Percentiles rank a stretch among this genome's conserved stretches.
Evolutionary conservation across 129 eudicot species (phyloP).

Genomic region (Tanacetum coccineum): DNA sequence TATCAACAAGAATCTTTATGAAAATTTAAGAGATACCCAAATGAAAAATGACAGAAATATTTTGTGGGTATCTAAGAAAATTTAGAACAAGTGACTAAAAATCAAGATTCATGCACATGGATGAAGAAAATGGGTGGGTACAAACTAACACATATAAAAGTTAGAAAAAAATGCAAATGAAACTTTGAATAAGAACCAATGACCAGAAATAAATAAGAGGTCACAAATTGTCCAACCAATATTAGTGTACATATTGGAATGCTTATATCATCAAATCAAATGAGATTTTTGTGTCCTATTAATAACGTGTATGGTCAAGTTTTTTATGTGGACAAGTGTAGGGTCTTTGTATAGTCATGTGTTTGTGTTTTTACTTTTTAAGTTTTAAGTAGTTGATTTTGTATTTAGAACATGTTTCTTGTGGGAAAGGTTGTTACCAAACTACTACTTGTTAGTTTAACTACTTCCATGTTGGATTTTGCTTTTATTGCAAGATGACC

Average conservation of each 20-base stretch:
- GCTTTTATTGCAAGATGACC: conserved; percentile 1
- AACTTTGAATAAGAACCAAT: conserved; percentile 22
- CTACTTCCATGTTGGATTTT: background rate
- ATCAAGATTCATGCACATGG: conserved; percentile 42
- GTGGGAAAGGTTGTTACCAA: conserved; percentile 28
- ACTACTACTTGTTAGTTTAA: conserved; percentile 4
- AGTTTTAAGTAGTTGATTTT: background rate
- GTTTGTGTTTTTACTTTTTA: conserved; percentile 4
- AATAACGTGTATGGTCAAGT: conserved; percentile 29
- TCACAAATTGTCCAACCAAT: conserved; percentile 37
- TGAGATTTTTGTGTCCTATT: conserved; percentile 3
- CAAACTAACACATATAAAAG: conserved; percentile 16
- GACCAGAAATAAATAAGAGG: conserved; percentile 60
- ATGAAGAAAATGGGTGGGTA: conserved; percentile 40
- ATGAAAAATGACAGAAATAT: conserved; percentile 29
- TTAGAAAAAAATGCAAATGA: conserved; percentile 10
- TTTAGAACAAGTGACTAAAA: conserved; percentile 22
- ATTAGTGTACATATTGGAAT: conserved; percentile 8
- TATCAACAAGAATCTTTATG: conserved; percentile 13
- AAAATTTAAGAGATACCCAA: conserved; percentile 34
- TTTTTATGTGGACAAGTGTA: conserved; percentile 21
- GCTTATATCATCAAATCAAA: conserved; percentile 26
- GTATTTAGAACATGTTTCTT: conserved; percentile 30
- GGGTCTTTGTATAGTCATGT: conserved; percentile 18
- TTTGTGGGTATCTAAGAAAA: conserved; percentile 35